phyloP scores from a whole-genome alignment of 2,329 filamentous ascomycete genomes.

The Apiospora marii region DNA sequence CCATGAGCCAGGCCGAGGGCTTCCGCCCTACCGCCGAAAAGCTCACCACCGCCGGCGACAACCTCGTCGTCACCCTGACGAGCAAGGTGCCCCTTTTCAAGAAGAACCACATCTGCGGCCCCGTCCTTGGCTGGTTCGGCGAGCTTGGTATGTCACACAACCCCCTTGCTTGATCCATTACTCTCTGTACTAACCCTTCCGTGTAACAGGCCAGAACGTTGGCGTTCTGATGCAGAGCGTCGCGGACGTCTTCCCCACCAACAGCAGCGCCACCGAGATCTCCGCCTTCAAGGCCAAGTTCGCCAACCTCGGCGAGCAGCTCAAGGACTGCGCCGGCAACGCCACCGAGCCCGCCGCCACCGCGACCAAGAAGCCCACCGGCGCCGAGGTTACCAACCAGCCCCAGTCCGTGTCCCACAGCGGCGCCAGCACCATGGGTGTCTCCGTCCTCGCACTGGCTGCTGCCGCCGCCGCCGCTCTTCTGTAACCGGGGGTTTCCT shows the following conservation, averaged over 20 bases:
- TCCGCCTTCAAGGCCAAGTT: not conserved
- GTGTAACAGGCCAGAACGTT: constrained; percentile 1
- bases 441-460: not conserved
- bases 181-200: not conserved
- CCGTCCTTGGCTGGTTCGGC: constrained; percentile 7
- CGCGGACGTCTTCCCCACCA: not conserved
- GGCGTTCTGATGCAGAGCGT: constrained; percentile 11
- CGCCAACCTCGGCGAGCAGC: not conserved
- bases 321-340: not conserved
- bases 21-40: not conserved
- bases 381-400: not conserved
- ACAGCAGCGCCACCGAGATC: not conserved
- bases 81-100: constrained; percentile 12
- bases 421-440: not conserved
- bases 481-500: not conserved
- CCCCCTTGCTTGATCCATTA: too few relatives aligned
- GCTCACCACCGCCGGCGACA: not conserved
- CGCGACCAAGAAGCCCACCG: not conserved
- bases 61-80: not conserved
- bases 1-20: not conserved
- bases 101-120: constrained; percentile 12
- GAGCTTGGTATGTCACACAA: not conserved
- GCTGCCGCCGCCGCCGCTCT: not conserved
- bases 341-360: not conserved
- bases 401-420: not conserved